Evolutionary conservation across 306 rosid genomes (phyloP).

Genomic region (Sechiopsis laciniata): DNA sequence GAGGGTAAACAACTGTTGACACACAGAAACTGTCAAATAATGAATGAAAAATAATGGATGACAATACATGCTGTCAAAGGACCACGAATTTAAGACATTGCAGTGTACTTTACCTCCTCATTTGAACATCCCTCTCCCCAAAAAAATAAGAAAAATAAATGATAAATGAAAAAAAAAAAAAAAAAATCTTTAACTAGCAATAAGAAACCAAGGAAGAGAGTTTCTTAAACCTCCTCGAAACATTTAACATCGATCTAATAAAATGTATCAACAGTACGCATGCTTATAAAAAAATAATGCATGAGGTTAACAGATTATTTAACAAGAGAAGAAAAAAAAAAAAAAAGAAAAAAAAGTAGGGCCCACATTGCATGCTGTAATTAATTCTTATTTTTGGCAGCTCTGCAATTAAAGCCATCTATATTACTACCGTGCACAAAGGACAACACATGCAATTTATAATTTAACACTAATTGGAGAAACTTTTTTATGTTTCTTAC

Average conservation of each 20-base stretch:
- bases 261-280: background rate
- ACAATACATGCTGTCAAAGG: background rate
- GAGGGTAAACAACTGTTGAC: background rate
- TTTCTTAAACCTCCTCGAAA: background rate
- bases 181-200: background rate
- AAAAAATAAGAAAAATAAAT: background rate
- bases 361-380: background rate
- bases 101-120: background rate
- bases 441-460: too few species aligned
- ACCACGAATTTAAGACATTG: background rate
- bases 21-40: slow-evolving; percentile 1
- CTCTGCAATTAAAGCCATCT: background rate
- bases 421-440: too few species aligned
- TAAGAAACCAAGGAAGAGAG: background rate
- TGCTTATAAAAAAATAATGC: background rate
- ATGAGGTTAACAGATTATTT: background rate
- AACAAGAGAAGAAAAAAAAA: background rate
- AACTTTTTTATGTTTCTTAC: background rate
- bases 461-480: too few species aligned
- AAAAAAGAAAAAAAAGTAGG: background rate
- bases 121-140: background rate
- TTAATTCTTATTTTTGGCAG: background rate
- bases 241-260: background rate
- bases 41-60: background rate
- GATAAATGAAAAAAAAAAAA: background rate